Evolutionary conservation across 441 rosid species (phyloP).

Genomic region (Isatis lusitanica): DNA sequence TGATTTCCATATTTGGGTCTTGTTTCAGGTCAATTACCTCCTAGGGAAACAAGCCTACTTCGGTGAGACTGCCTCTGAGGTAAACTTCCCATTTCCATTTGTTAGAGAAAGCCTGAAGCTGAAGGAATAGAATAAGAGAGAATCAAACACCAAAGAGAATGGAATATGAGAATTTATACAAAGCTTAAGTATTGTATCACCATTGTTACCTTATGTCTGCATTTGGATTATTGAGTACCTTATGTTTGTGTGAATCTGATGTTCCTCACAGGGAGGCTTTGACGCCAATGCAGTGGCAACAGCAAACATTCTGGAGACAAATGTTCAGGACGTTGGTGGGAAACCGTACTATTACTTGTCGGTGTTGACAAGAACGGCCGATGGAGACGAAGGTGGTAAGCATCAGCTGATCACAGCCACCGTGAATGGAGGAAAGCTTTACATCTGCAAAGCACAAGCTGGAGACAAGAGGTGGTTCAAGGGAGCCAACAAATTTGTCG

Average conservation of each 20-base stretch:
- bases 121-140: neutral
- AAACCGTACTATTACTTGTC: slow-evolving; percentile 65
- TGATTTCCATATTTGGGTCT: neutral
- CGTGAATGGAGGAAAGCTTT: slow-evolving; percentile 81
- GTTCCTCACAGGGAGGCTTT: slow-evolving; percentile 75
- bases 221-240: neutral
- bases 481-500: slow-evolving; percentile 85
- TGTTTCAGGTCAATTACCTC: slow-evolving; percentile 70
- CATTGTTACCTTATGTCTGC: slow-evolving; percentile 10
- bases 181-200: neutral
- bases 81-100: slow-evolving; percentile 28
- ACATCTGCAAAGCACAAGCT: slow-evolving; percentile 96
- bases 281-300: slow-evolving; percentile 74
- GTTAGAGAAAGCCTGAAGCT: neutral
- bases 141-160: neutral
- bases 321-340: slow-evolving; percentile 49
- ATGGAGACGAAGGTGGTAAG: slow-evolving; percentile 96
- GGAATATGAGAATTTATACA: neutral
- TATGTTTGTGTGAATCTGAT: slow-evolving; percentile 23
- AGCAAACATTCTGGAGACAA: slow-evolving; percentile 76
- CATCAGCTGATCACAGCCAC: slow-evolving; percentile 82
- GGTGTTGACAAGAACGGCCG: slow-evolving; percentile 90
- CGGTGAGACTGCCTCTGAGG: slow-evolving; percentile 81
- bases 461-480: slow-evolving; percentile 99
- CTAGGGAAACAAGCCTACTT: slow-evolving; percentile 81